phyloP scores from a whole-genome alignment of 345 rosid genomes.

The Lumnitzera racemosa region DNA sequence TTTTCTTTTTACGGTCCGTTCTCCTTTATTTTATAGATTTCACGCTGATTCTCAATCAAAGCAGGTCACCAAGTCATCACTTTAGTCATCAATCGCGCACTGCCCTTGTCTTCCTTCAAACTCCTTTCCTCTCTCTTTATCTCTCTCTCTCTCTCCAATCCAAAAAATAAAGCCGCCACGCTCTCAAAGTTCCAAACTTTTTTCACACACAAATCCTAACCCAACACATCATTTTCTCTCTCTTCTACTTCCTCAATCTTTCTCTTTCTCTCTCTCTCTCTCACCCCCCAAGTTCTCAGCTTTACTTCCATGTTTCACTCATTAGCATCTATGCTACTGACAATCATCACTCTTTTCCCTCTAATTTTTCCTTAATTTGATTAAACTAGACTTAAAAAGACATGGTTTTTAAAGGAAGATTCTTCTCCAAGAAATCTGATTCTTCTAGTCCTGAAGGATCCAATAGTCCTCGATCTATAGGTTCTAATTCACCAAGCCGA shows the following conservation, averaged over 20 bases:
- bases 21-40: no score
- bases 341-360: not conserved
- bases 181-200: not conserved
- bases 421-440: conserved; percentile 89
- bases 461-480: conserved; percentile 78
- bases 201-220: conserved; percentile 6
- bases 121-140: not conserved
- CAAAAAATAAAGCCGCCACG: not conserved
- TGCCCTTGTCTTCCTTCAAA: not conserved
- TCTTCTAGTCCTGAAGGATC: conserved; percentile 84
- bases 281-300: not conserved
- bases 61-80: no score
- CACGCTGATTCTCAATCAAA: no score
- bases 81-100: no score
- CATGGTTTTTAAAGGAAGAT: conserved; percentile 96
- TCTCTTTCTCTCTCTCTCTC: conserved; percentile 3
- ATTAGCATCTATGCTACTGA: not conserved
- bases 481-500: conserved; percentile 85
- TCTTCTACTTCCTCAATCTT: not conserved
- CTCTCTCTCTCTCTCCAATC: not conserved
- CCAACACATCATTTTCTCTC: not conserved
- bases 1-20: no score
- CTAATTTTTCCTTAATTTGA: not conserved
- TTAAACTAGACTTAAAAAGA: not conserved
- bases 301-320: not conserved